Conservation (phyloP, 2,329 filamentous ascomycete species). For the Ampelomyces quisqualis region DNA sequence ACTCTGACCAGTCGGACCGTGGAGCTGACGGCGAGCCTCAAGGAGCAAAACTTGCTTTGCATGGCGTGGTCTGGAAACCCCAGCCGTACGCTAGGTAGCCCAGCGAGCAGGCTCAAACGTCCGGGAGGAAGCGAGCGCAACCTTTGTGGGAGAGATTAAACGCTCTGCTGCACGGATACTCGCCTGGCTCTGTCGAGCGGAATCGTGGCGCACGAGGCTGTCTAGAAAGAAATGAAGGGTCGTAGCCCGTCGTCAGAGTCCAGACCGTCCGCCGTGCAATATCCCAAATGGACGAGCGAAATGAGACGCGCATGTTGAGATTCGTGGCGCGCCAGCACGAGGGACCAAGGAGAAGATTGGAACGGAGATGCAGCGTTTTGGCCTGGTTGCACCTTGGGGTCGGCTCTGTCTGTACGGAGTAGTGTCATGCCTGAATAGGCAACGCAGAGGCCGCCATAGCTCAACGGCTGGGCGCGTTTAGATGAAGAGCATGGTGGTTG, state of each 20-base stretch:
- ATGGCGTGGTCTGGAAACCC: conserved; percentile 25
- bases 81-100: conserved; percentile 33
- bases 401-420: conserved; percentile 14
- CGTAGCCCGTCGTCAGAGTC: conserved; percentile 32
- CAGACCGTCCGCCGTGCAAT: conserved; percentile 33
- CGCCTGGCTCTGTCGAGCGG: conserved; percentile 26
- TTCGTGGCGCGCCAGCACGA: conserved; percentile 39
- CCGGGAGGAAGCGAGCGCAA: conserved; percentile 44
- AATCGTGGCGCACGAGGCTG: conserved; percentile 30
- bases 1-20: conserved; percentile 19
- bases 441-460: conserved; percentile 33
- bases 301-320: conserved; percentile 39
- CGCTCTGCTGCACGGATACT: conserved; percentile 37
- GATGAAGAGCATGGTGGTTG: conserved; percentile 26
- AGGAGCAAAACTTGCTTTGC: conserved; percentile 23
- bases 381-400: conserved; percentile 14
- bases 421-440: conserved; percentile 32
- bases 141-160: conserved; percentile 37
- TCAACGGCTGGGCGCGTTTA: conserved; percentile 18
- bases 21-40: conserved; percentile 31
- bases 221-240: conserved; percentile 44
- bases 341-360: conserved; percentile 36
- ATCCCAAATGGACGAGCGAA: conserved; percentile 35
- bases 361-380: conserved; percentile 20
- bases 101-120: conserved; percentile 42